These are phyloP conservation scores for Agaricus bisporus DNA, from an alignment of 768 basidiomycete genomes.

Conservation along the genomic window DNA sequence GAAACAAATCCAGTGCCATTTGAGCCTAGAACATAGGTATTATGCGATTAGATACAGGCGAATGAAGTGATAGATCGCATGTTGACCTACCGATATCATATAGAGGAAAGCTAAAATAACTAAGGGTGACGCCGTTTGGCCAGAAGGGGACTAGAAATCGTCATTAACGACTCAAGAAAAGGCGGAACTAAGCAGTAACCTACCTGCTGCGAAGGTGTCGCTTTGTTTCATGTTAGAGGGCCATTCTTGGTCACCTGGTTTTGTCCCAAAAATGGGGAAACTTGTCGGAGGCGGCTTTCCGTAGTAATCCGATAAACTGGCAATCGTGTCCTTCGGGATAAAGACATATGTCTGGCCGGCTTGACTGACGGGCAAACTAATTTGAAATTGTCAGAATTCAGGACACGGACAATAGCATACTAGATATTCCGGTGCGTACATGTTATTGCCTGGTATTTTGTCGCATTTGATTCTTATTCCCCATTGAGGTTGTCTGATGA, in stretches of 20 bases:
- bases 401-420: neutral
- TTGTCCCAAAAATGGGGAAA: neutral
- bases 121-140: slow-evolving; percentile 28
- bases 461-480: slow-evolving; percentile 32
- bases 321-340: slow-evolving; percentile 28
- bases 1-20: slow-evolving; percentile 28
- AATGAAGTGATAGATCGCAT: neutral
- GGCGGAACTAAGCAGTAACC: neutral
- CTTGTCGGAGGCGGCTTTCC: slow-evolving; percentile 21
- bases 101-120: slow-evolving; percentile 22
- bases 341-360: slow-evolving; percentile 22
- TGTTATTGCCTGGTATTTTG: slow-evolving; percentile 25
- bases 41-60: neutral
- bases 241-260: slow-evolving; percentile 8
- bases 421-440: slow-evolving; percentile 20
- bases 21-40: slow-evolving; percentile 13
- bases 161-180: neutral
- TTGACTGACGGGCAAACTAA: slow-evolving; percentile 8
- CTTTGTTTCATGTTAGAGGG: slow-evolving; percentile 18
- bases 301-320: slow-evolving; percentile 27
- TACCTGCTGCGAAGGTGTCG: slow-evolving; percentile 19
- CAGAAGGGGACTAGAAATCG: slow-evolving; percentile 22
- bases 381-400: neutral
- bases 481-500: slow-evolving; percentile 29
- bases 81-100: slow-evolving; percentile 17